phyloP scores from a whole-genome alignment of 208 protist genomes.

The Jaenimonas drosophilae region DNA sequence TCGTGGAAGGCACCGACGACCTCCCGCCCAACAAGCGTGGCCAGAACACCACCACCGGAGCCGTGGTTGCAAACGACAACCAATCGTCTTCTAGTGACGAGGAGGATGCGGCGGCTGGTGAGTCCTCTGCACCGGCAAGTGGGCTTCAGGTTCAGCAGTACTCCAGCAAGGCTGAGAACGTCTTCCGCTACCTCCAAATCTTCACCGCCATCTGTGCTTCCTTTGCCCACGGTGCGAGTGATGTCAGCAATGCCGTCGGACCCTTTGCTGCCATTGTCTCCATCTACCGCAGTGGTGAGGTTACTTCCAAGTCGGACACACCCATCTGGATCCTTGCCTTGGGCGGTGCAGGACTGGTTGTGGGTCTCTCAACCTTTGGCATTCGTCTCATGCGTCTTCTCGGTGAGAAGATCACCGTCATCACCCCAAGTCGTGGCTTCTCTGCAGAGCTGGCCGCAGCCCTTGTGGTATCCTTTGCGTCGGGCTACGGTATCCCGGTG shows the following conservation, averaged over 20 bases:
- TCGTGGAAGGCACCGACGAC: slow-evolving; percentile 1
- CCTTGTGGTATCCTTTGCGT: slow-evolving; percentile 69
- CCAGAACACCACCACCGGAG: neutral
- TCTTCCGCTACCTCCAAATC: slow-evolving; percentile 76
- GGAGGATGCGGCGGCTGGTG: neutral
- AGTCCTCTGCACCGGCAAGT: slow-evolving; percentile 8
- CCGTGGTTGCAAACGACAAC: slow-evolving; percentile 2
- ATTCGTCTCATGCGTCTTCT: slow-evolving; percentile 59
- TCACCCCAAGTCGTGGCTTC: slow-evolving; percentile 68
- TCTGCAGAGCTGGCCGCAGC: slow-evolving; percentile 68
- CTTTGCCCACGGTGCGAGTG: slow-evolving; percentile 80
- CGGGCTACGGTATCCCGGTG: slow-evolving; percentile 68
- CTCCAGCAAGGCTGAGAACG: slow-evolving; percentile 36
- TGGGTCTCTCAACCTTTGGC: slow-evolving; percentile 67
- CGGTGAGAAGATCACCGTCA: slow-evolving; percentile 63
- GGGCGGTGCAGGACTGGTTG: slow-evolving; percentile 53
- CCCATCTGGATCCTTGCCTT: slow-evolving; percentile 68
- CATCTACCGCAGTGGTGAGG: slow-evolving; percentile 39
- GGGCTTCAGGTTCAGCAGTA: slow-evolving; percentile 45
- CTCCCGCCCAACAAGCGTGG: slow-evolving; percentile 2
- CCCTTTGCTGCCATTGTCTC: slow-evolving; percentile 64
- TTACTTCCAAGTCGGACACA: slow-evolving; percentile 17
- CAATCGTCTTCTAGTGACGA: neutral
- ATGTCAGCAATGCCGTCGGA: slow-evolving; percentile 80
- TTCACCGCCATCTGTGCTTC: slow-evolving; percentile 76